Base-by-base conservation (phyloP, 768 basidiomycete genomes). In the Phlebiopsis gigantea region DNA sequence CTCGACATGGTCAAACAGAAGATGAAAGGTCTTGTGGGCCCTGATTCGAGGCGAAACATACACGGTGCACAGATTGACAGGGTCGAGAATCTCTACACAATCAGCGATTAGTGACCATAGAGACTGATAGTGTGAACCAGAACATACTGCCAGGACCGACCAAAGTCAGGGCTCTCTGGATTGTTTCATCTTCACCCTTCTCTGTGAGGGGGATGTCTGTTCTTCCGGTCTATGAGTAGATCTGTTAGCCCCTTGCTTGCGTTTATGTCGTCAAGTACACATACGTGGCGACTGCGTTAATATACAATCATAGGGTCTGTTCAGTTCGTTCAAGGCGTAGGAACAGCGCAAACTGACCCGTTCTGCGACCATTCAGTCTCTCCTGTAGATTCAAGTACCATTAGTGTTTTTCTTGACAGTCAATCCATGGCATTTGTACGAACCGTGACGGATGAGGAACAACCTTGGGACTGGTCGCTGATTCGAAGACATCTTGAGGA, bases 291-390 rank as follows among this genome's bases (percentile, higher is more conserved):
- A 63, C 86, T 87, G 50, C 34, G 22, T 46, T 55, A 22, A 44
- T 57, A 51, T 28, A 44, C n/a, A n/a, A n/a, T n/a, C n/a, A n/a
- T 15, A 5, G 14, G 4, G 26, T 21, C 2, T 59, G 52, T 44
- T n/a, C 21, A 34, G n/a, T 22, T 21, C 41, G 19, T 15, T 9
- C 42, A 51, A 25, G n/a, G 25, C 34, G n/a, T 21, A 21, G 25
- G 12, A 39, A 7, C 34, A 39, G 5, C 31, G 50, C 28, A 19
- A 25, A 71, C 81, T 69, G 56, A 86, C 83, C 93, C 93, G 63
- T 88, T 93, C 44, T 87, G 65, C 17, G 90, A 91, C 93, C 94
- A 98, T 69, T 95, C 94, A 1, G 95, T 98, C 75, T 97, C 89
- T 29, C 93, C 90, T 92, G 46, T 19, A 25, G 30, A 9, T 54